phyloP scores from a whole-genome alignment of 768 basidiomycete genomes.

The Russula compacta region DNA sequence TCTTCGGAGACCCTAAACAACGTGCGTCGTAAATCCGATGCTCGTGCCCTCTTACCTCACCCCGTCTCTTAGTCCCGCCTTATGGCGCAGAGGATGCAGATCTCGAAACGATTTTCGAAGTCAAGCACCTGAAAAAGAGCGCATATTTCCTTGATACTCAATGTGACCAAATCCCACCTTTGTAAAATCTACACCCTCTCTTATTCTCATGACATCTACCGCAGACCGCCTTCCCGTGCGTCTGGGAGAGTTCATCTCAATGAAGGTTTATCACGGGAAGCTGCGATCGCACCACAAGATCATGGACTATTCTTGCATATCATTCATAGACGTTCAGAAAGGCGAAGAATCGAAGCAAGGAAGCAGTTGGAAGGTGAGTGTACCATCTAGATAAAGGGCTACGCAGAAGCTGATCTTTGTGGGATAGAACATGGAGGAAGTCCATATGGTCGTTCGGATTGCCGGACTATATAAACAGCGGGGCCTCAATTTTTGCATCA shows the following conservation, averaged over 20 bases:
- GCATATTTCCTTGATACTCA: constrained; percentile 39
- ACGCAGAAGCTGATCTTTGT: not conserved
- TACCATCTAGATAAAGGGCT: not conserved
- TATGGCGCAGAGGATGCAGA: constrained; percentile 36
- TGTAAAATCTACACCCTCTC: not conserved
- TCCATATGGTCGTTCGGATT: constrained; percentile 1
- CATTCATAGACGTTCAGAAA: constrained; percentile 36
- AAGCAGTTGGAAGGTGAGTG: constrained; percentile 4
- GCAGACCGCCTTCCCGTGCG: constrained; percentile 44
- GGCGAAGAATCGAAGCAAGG: constrained; percentile 32
- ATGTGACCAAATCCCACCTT: constrained; percentile 26
- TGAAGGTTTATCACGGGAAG: constrained; percentile 32
- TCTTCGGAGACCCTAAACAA: constrained; percentile 48
- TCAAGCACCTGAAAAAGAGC: constrained; percentile 30
- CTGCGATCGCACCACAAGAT: constrained; percentile 34
- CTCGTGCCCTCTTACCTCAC: not conserved
- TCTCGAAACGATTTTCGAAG: constrained; percentile 40
- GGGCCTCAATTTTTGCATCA: constrained; percentile 33
- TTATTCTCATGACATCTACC: not conserved
- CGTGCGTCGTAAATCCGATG: constrained; percentile 26
- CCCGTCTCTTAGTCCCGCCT: constrained; percentile 36
- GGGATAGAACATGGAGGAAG: constrained; percentile 5
- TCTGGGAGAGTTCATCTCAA: constrained; percentile 43
- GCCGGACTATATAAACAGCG: constrained; percentile 1
- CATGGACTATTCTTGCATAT: constrained; percentile 28